These are phyloP conservation scores for Petrea volubilis DNA, from an alignment of 257 asterid species.

Conservation along the genomic window DNA sequence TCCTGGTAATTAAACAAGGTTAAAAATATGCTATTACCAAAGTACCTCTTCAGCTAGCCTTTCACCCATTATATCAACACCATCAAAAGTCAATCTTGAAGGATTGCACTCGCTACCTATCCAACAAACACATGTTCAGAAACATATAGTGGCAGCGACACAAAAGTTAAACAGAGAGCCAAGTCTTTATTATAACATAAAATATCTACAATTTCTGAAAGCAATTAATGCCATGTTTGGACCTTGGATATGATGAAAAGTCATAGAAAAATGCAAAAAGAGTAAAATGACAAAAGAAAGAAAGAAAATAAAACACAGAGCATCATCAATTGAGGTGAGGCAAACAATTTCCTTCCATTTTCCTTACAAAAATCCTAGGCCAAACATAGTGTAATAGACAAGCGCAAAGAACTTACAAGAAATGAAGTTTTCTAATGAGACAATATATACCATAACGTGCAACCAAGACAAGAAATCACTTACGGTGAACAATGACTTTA, in stretches of 20 bases:
- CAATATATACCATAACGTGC: not conserved
- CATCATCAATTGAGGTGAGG: too few species aligned
- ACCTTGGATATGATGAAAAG: too few species aligned
- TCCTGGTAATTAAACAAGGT: conserved; percentile 11
- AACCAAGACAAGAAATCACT: conserved; percentile 34
- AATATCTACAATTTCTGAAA: not conserved
- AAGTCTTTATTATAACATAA: not conserved
- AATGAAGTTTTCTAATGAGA: not conserved
- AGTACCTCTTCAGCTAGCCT: conserved; percentile 94
- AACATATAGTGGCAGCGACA: not conserved
- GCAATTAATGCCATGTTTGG: too few species aligned
- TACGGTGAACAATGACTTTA: conserved; percentile 82
- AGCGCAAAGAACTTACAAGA: not conserved
- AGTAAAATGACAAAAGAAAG: too few species aligned
- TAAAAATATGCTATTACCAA: conserved; percentile 36
- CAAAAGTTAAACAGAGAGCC: conserved; percentile 1
- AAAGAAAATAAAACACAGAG: too few species aligned
- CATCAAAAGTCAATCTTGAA: conserved; percentile 84
- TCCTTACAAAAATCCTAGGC: too few species aligned
- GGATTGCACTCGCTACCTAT: conserved; percentile 87
- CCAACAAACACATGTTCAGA: conserved; percentile 21
- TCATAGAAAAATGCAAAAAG: too few species aligned
- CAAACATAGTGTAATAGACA: too few species aligned
- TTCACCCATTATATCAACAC: conserved; percentile 93
- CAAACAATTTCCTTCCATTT: too few species aligned